phyloP scores from a whole-genome alignment of 768 basidiomycete species.

The Lactifluus echinatus region DNA sequence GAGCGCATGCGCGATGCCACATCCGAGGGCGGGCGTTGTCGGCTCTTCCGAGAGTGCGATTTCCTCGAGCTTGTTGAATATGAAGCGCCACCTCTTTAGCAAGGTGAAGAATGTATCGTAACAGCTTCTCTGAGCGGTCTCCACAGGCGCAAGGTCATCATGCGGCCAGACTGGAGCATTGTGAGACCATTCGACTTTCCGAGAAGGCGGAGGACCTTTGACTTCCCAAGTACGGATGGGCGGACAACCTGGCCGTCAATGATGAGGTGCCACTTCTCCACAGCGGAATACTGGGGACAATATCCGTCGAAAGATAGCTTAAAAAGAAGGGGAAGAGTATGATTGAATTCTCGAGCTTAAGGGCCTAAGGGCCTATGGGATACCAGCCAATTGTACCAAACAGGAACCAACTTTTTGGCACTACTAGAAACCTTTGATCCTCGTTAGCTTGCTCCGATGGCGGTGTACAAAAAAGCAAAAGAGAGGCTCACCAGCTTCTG shows the following conservation, averaged over 20 bases:
- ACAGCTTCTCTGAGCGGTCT: slow-evolving; percentile 30
- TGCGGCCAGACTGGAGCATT: slow-evolving; percentile 34
- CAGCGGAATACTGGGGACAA: slow-evolving; percentile 45
- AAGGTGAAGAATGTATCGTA: slow-evolving; percentile 32
- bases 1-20: slow-evolving; percentile 89
- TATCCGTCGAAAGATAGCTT: slow-evolving; percentile 49
- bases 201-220: slow-evolving; percentile 40
- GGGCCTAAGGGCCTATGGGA: slow-evolving; percentile 36
- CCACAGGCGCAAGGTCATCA: slow-evolving; percentile 37
- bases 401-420: slow-evolving; percentile 26
- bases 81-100: slow-evolving; percentile 41
- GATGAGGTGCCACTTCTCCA: slow-evolving; percentile 64
- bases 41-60: slow-evolving; percentile 84
- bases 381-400: slow-evolving; percentile 50
- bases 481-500: slow-evolving; percentile 27
- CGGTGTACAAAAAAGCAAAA: neutral
- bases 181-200: slow-evolving; percentile 39
- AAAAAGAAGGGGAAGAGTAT: slow-evolving; percentile 60
- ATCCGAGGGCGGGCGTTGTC: slow-evolving; percentile 87
- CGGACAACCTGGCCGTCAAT: slow-evolving; percentile 28
- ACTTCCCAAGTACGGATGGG: slow-evolving; percentile 36
- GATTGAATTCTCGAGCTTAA: slow-evolving; percentile 35
- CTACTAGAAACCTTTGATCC: neutral
- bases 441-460: neutral
- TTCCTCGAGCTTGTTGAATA: slow-evolving; percentile 97